Evolutionary conservation across 768 basidiomycete genomes (phyloP), one percentile per base, ranked within the genome.

Genomic region (Kwoniella pini): DNA sequence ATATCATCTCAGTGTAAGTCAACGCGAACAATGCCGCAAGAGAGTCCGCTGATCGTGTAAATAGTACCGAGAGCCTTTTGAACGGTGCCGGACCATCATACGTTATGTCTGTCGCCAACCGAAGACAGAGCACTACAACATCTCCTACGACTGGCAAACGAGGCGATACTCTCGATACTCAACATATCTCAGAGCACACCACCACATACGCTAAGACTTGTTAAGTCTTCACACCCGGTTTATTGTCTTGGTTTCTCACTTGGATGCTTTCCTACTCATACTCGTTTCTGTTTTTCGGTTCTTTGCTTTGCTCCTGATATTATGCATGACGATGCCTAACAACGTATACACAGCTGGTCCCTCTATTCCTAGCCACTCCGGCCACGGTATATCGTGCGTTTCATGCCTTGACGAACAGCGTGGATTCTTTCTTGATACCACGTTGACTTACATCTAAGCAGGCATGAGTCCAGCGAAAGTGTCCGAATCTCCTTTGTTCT

Each of bases 1-100:
- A 76, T 46, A 74, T 76, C 48, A 51, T 76, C n/a, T 28, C 62
- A 26, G 68, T 67, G 64, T 72, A 57, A 61, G 71, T 62, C n/a
- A 3, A 28, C 17, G 13, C 24, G 15, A 21, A 30, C 40, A 17
- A 19, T 9, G 13, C 33, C n/a, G 2, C 24, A 15, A 1, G 17
- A 31, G 1, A 22, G n/a, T 17, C n/a, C 10, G 51, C 51, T 50
- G 7, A 28, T 33, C 21, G 30, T 13, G 27, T 24, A 4, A 24
- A 33, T 36, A 72, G 71, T 19, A 67, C 74, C 22, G 74, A 75
- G 56, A 50, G 51, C 0, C 48, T 75, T 3, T 54, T 76, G 31
- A 54, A 65, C 36, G 65, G 60, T 22, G 60, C 51, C 22, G 72
- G 72, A 62, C 72, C 72, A 11, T 69, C 67, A 19, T 49, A 43